These are phyloP conservation scores for Mucor racemosus DNA, from an alignment of 371 early-diverging fungal genomes.

Conservation along the genomic window DNA sequence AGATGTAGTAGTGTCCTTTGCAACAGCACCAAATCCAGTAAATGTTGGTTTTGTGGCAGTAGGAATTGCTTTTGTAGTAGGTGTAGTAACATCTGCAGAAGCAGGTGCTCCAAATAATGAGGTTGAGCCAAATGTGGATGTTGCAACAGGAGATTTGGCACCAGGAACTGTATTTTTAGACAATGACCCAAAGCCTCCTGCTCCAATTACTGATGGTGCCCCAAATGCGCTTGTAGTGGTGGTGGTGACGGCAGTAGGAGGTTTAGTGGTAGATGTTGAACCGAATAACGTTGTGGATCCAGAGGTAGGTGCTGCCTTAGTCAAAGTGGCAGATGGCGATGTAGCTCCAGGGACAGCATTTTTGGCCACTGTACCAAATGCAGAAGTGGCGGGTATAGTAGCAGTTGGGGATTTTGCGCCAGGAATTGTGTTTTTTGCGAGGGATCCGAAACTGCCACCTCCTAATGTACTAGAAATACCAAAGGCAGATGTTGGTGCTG, in stretches of 20 bases:
- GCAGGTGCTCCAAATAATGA: constrained; percentile 16
- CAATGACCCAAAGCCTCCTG: constrained; percentile 21
- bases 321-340: not conserved
- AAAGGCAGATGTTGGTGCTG: constrained; percentile 13
- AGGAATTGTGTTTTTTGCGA: constrained; percentile 11
- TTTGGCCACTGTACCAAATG: constrained; percentile 7
- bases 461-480: constrained; percentile 23
- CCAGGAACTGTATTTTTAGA: constrained; percentile 23
- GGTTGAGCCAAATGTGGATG: constrained; percentile 27
- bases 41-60: not conserved
- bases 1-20: constrained; percentile 2
- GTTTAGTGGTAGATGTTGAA: not conserved
- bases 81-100: not conserved
- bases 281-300: constrained; percentile 19
- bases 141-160: not conserved
- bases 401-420: constrained; percentile 14
- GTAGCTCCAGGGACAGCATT: constrained; percentile 12
- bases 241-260: not conserved
- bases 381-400: not conserved
- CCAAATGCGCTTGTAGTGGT: constrained; percentile 26
- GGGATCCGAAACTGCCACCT: constrained; percentile 21
- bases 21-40: constrained; percentile 13
- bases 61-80: constrained; percentile 19
- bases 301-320: constrained; percentile 11
- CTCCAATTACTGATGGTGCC: constrained; percentile 19